A percentile compares a stretch with the other conserved stretches of the same genome.
These are phyloP conservation scores for Trichophyton simii DNA, from an alignment of 2,329 filamentous ascomycete species.

Conservation along the genomic window DNA sequence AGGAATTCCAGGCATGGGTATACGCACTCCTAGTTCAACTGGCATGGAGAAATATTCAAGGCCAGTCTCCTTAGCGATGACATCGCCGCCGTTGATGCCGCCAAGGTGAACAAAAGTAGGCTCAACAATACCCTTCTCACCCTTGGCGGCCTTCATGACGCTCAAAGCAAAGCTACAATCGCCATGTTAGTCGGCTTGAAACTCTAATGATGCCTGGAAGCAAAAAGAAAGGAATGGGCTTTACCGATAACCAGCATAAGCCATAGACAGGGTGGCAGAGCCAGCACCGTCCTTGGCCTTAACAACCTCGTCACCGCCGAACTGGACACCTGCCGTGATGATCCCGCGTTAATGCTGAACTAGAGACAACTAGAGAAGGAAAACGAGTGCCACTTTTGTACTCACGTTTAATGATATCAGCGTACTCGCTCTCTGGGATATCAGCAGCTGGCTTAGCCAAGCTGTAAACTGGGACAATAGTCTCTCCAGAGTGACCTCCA, in stretches of 20 bases:
- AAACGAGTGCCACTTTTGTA: constrained; percentile 8
- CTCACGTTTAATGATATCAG: constrained; percentile 73
- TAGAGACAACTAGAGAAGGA: background rate
- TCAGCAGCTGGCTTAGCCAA: constrained; percentile 65
- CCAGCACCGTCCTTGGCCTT: constrained; percentile 87
- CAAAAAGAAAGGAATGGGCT: background rate
- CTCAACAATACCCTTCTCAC: constrained; percentile 86
- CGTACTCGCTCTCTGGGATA: constrained; percentile 82
- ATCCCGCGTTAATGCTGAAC: constrained; percentile 2
- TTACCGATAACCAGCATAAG: constrained; percentile 85
- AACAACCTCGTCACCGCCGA: constrained; percentile 94
- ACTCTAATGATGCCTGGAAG: constrained; percentile 9
- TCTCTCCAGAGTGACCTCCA: constrained; percentile 94
- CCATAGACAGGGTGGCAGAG: constrained; percentile 87
- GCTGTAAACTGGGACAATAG: constrained; percentile 95
- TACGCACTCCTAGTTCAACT: constrained; percentile 82
- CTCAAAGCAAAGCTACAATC: constrained; percentile 72
- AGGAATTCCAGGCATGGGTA: constrained; percentile 1
- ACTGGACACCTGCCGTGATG: constrained; percentile 56
- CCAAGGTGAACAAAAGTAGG: constrained; percentile 92
- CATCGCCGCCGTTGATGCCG: constrained; percentile 76
- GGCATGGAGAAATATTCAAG: constrained; percentile 93
- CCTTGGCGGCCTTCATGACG: constrained; percentile 74
- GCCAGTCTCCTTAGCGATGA: constrained; percentile 70
- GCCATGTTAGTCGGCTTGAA: constrained; percentile 13